Percentiles rank a stretch among this genome's conserved stretches.
phyloP scores from a whole-genome alignment of 2,329 filamentous ascomycete genomes.

The Penicillium hordei region DNA sequence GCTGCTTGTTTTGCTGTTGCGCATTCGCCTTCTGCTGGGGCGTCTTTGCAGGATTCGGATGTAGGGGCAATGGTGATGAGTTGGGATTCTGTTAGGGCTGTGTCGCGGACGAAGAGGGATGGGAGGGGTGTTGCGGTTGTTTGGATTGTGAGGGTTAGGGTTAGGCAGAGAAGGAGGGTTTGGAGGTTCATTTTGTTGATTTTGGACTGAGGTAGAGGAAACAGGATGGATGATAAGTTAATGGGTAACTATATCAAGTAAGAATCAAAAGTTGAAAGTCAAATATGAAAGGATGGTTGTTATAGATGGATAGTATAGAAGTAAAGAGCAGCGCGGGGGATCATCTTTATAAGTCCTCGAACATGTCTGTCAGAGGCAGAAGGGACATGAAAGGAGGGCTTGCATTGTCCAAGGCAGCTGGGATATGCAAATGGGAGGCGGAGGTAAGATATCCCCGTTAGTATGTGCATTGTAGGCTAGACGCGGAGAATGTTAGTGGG shows the following conservation, averaged over 20 bases:
- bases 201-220: not conserved
- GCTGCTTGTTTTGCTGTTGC: slow-evolving; percentile 64
- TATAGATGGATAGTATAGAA: not conserved
- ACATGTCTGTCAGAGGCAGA: not conserved
- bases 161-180: slow-evolving; percentile 13
- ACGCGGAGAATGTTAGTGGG: slow-evolving; percentile 13
- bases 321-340: not conserved
- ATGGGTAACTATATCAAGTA: not conserved
- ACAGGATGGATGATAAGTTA: not conserved
- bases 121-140: slow-evolving; percentile 15
- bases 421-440: slow-evolving; percentile 1
- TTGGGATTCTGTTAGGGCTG: slow-evolving; percentile 30
- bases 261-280: not conserved
- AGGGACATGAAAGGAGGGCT: not conserved
- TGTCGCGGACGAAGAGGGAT: not conserved
- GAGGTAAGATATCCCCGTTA: not conserved
- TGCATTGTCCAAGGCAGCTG: slow-evolving; percentile 1
- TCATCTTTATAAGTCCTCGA: slow-evolving; percentile 4
- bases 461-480: not conserved
- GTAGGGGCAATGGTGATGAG: slow-evolving; percentile 54
- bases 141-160: slow-evolving; percentile 13
- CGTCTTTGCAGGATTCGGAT: slow-evolving; percentile 54
- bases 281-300: not conserved
- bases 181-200: slow-evolving; percentile 4
- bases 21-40: slow-evolving; percentile 58